Base-by-base conservation (phyloP, 129 eudicot genomes). In the Escallonia herrerae region DNA sequence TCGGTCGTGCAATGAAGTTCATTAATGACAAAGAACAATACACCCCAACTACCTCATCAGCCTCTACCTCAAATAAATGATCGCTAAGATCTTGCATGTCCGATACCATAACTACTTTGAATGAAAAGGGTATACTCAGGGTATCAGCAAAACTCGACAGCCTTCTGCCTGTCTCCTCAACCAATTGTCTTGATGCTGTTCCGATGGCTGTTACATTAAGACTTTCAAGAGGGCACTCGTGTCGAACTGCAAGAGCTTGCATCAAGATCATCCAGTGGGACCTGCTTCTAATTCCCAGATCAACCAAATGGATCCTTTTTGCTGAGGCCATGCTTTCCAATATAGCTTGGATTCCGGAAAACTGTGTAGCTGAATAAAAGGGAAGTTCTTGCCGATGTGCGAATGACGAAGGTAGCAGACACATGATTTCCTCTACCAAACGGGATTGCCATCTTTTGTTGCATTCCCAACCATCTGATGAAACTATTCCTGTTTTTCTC, bases 131-230 rank as follows among this genome's bases (percentile, higher is more conserved):
- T 42, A 77, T 14, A 59, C 60, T 43, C 59, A 77, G 4, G 54
- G 73, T 58, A 13, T 59, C 6, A 1, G 81, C 72, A 60, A 71
- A 65, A 7, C 59, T 58, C 52, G n/a, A 9, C 39, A 77, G 55
- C 6, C 52, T 13, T 46, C 12, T 53, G 11, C 81, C 81, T 6
- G 76, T 60, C 49, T 43, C 64, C 37, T 64, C 64, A 6, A 71
- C 40, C 42, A 8, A 60, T 8, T 37, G 43, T 60, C 38, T 50
- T 15, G 53, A 42, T 40, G 60, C 50, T 7, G 39, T 46, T 14
- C 72, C 72, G 9, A 65, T 15, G 8, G 81, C 77, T 5, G 77
- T 77, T 11, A 77, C 57, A 69, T 70, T 77, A 3, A 70, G 62
- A 39, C 9, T 68, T 53, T 60, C 64, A 2, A 70, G 43, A 12